phyloP scores from a whole-genome alignment of 78 protist genomes.

The Protostelium mycophagum region DNA sequence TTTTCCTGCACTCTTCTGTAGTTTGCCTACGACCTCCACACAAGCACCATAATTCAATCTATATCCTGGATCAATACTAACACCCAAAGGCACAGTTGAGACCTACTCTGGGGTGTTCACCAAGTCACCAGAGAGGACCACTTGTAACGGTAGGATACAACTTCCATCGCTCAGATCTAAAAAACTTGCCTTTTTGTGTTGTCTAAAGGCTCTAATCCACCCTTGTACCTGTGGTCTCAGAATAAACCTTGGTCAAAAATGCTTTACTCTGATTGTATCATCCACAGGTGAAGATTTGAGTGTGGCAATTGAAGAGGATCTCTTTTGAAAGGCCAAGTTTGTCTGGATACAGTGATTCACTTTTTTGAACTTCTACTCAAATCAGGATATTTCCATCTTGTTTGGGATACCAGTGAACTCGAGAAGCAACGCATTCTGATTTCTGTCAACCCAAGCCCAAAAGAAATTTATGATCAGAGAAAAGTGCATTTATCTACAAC shows the following conservation, averaged over 20 bases:
- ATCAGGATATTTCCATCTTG: too few relatives aligned
- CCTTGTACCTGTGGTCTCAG: constrained; percentile 11
- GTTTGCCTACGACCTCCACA: constrained; percentile 11
- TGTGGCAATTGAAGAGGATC: too few relatives aligned
- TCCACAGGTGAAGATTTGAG: not conserved
- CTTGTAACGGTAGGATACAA: constrained; percentile 20
- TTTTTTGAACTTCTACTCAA: too few relatives aligned
- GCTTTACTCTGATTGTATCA: not conserved
- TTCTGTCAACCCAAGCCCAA: too few relatives aligned
- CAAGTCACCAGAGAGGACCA: constrained; percentile 18
- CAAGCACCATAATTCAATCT: constrained; percentile 20
- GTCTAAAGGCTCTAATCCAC: constrained; percentile 26
- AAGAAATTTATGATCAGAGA: too few relatives aligned
- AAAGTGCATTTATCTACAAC: too few relatives aligned
- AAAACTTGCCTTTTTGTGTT: constrained; percentile 29
- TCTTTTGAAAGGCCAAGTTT: too few relatives aligned
- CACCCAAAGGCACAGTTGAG: not conserved
- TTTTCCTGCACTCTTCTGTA: constrained; percentile 20
- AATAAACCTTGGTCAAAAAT: not conserved
- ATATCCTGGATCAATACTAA: not conserved
- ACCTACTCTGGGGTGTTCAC: not conserved
- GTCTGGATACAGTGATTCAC: too few relatives aligned
- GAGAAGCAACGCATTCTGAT: too few relatives aligned
- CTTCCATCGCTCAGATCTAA: constrained; percentile 37
- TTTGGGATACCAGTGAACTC: too few relatives aligned